phyloP scores from a whole-genome alignment of 176 grass and related monocot species.

The Carex cristatella region DNA sequence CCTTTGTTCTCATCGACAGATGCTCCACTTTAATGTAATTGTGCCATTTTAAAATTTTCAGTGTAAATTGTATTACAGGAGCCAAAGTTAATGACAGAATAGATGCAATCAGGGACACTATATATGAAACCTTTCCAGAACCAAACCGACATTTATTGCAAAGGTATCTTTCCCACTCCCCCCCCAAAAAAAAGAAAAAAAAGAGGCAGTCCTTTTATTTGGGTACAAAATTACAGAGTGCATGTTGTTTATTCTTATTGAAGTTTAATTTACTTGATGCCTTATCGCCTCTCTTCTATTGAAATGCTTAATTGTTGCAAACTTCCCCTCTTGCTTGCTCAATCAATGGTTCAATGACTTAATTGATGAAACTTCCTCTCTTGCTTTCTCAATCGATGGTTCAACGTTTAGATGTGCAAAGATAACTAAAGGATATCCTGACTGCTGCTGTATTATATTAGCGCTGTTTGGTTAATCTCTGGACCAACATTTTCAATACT shows the following conservation, averaged over 20 bases:
- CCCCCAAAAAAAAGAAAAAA: neutral
- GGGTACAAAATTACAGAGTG: neutral
- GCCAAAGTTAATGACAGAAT: constrained; percentile 54
- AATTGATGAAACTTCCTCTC: neutral
- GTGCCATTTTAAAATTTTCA: neutral
- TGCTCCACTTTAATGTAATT: neutral
- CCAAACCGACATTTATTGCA: constrained; percentile 70
- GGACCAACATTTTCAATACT: neutral
- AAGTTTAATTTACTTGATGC: neutral
- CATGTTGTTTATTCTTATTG: neutral
- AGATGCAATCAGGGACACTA: constrained; percentile 58
- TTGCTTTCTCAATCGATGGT: neutral
- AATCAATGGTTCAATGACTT: neutral
- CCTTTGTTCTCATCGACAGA: neutral
- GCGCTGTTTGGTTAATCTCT: neutral
- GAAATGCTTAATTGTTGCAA: neutral
- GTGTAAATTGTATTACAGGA: constrained; percentile 50
- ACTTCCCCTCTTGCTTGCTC: neutral
- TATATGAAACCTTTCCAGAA: constrained; percentile 96
- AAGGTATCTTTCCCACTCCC: constrained; percentile 43
- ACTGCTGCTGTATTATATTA: neutral
- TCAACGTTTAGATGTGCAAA: neutral
- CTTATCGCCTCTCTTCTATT: neutral
- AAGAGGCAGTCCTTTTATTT: neutral
- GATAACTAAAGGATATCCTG: neutral